Evolutionary conservation across 495 filamentous ascomycete genomes (phyloP).

Genomic region (Achaetomiella virescens): DNA sequence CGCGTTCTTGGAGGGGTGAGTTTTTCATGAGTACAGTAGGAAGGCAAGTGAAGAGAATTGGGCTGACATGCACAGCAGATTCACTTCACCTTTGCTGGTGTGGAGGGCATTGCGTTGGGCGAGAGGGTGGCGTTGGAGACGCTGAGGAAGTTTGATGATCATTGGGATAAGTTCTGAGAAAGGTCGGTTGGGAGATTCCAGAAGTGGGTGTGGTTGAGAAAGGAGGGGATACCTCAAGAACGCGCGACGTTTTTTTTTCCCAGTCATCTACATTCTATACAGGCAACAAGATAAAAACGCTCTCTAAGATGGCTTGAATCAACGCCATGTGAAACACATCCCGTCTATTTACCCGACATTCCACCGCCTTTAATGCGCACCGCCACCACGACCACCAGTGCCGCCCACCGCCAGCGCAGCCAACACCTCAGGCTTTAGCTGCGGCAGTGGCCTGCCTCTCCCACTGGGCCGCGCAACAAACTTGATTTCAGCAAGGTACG

Average conservation of each 20-base stretch:
- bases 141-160: conserved; percentile 18
- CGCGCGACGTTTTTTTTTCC: too few species aligned
- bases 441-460: conserved; percentile 44
- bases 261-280: too few species aligned
- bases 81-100: conserved; percentile 27
- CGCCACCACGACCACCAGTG: conserved; percentile 28
- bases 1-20: conserved; percentile 32
- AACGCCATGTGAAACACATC: not conserved
- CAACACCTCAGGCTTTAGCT: conserved; percentile 47
- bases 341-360: not conserved
- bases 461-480: conserved; percentile 57
- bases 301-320: not conserved
- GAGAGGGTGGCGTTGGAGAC: conserved; percentile 21
- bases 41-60: too few species aligned
- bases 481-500: conserved; percentile 63
- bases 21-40: not conserved
- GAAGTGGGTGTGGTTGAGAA: too few species aligned
- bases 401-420: conserved; percentile 34
- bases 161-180: conserved; percentile 23
- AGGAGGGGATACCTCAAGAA: too few species aligned
- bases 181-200: not conserved
- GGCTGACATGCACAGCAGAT: conserved; percentile 16
- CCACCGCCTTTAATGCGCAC: conserved; percentile 13
- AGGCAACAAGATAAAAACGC: too few species aligned
- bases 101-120: conserved; percentile 21